Evolutionary conservation across 164 flowering plant genomes (phyloP), one percentile per base, ranked within the genome.

Genomic region (Kalanchoe fedtschenkoi): DNA sequence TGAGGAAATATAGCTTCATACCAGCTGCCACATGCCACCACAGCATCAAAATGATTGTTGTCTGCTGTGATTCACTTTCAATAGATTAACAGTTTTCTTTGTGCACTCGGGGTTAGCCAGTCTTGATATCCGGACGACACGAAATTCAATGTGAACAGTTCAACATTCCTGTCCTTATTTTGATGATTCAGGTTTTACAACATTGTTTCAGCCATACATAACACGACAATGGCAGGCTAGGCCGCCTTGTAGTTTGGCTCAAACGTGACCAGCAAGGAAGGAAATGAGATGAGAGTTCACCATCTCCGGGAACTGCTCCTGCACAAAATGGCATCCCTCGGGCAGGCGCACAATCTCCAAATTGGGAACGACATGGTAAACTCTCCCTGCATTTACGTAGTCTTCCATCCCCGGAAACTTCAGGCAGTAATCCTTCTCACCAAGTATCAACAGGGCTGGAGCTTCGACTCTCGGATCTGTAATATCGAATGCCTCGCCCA

Each of bases 361-460:
- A 65, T 79, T 71, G 26, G 83, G 77, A 5, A 76, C 77, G 64
- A 53, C 63, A 2, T 81, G 69, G 32, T 78, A 81, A 42, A 76
- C 56, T 62, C 44, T 63, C 19, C 68, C 81, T 15, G 70, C 76
- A 38, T 15, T 70, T 43, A 77, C 63, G 66, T 74, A 77, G 10
- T 76, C 84, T 7, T 76, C 76, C 4, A 72, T 63, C 17, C 82
- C 88, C 4, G 84, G 78, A 53, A 83, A 72, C 60, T 78, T 80
- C 21, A 74, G 28, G 41, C 61, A 16, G 65, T 79, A 78, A 53
- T 83, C 87, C 61, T 74, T 71, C 15, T 61, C 72, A 3, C 85
- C 85, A 77, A 79, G 72, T 59, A 83, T 70, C 41, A 78, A 58
- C 64, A 80, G 44, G 1, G 69, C 70, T 21, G 84, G 87, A 66